phyloP scores from a whole-genome alignment of 2,329 filamentous ascomycete species.

The Didymella keratinophila region DNA sequence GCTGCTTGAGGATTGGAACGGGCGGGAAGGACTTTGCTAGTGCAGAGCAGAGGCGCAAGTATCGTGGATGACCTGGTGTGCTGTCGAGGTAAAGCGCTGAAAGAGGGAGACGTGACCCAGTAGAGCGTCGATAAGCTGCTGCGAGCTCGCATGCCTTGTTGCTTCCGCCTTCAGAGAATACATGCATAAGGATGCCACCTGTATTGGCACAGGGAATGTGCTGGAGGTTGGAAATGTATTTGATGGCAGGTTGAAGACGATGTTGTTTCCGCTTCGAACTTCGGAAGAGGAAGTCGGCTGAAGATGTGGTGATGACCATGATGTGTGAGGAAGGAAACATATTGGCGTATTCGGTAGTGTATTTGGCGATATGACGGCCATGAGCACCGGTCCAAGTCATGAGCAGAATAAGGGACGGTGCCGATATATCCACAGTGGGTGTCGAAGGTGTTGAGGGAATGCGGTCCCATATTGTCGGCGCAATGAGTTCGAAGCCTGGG shows the following conservation, averaged over 20 bases:
- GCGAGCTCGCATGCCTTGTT: constrained; percentile 40
- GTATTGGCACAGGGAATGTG: constrained; percentile 13
- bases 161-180: constrained; percentile 42
- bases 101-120: constrained; percentile 28
- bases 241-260: constrained; percentile 30
- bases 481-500: constrained; percentile 15
- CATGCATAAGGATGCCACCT: constrained; percentile 33
- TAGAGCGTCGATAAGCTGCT: constrained; percentile 27
- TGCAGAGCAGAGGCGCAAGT: constrained; percentile 32
- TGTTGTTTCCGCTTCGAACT: constrained; percentile 29
- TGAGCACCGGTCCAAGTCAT: constrained; percentile 44
- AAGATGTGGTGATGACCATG: constrained; percentile 38
- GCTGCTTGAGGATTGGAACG: constrained; percentile 25
- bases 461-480: constrained; percentile 20
- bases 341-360: constrained; percentile 32
- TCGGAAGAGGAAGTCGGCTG: constrained; percentile 36
- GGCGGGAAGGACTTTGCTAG: constrained; percentile 34
- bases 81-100: constrained; percentile 38
- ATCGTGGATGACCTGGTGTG: constrained; percentile 38
- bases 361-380: constrained; percentile 35
- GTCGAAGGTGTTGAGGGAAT: constrained; percentile 17
- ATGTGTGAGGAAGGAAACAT: constrained; percentile 37
- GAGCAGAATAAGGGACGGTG: constrained; percentile 35
- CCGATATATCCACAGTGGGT: constrained; percentile 7
- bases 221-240: constrained; percentile 25